Evolutionary conservation across 345 rosid species (phyloP).

Genomic region (Salix udensis): DNA sequence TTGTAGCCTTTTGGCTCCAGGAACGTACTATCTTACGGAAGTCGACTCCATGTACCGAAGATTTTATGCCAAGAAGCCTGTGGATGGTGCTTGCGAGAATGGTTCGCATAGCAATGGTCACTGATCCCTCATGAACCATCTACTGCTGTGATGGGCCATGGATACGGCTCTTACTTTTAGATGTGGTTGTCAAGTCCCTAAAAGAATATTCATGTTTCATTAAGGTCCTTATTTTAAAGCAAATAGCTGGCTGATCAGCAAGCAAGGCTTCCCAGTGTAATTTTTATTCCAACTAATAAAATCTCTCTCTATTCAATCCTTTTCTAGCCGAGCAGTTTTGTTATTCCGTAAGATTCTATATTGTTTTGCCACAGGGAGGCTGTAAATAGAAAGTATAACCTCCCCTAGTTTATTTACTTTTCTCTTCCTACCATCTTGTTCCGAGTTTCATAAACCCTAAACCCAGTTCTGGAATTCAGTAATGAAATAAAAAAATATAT

Average conservation of each 20-base stretch:
- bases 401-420: no score
- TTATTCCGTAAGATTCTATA: not conserved
- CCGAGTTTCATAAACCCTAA: no score
- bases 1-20: slow-evolving; percentile 74
- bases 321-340: not conserved
- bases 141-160: not conserved
- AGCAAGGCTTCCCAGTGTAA: not conserved
- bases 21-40: slow-evolving; percentile 87
- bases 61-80: slow-evolving; percentile 69
- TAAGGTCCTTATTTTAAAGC: slow-evolving; percentile 13
- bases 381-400: no score
- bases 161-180: not conserved
- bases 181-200: slow-evolving; percentile 2
- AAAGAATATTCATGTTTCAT: slow-evolving; percentile 10
- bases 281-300: not conserved
- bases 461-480: no score
- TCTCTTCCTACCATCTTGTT: no score
- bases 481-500: no score
- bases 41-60: slow-evolving; percentile 91
- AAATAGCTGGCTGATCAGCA: slow-evolving; percentile 11
- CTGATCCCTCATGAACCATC: slow-evolving; percentile 20
- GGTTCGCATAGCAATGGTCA: slow-evolving; percentile 69
- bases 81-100: slow-evolving; percentile 31
- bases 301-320: no score
- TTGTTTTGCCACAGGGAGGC: no score